Percentiles rank a stretch among this genome's conserved stretches.
phyloP scores from a whole-genome alignment of 176 grass and related monocot genomes.

The Oryza brachyantha region DNA sequence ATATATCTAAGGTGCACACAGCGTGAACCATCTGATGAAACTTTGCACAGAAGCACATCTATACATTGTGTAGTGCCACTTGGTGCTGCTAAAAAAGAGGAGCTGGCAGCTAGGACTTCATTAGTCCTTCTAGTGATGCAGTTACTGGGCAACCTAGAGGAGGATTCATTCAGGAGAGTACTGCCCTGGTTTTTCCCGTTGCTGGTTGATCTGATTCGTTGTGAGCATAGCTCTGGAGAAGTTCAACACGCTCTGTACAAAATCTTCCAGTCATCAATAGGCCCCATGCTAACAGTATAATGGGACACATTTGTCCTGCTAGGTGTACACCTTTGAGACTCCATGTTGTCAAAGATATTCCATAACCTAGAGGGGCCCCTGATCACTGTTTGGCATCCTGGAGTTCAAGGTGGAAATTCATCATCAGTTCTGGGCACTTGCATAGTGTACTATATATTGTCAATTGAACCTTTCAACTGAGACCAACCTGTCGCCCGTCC shows the following conservation, averaged over 20 bases:
- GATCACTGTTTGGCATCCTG: neutral
- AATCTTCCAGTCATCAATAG: slow-evolving; percentile 76
- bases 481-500: neutral
- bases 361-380: neutral
- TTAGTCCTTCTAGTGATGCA: slow-evolving; percentile 70
- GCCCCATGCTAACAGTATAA: slow-evolving; percentile 45
- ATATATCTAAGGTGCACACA: slow-evolving; percentile 76
- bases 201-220: slow-evolving; percentile 80
- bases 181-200: slow-evolving; percentile 71
- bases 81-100: slow-evolving; percentile 74
- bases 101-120: slow-evolving; percentile 67
- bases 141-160: slow-evolving; percentile 61
- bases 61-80: slow-evolving; percentile 67
- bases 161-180: slow-evolving; percentile 61
- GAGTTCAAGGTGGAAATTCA: slow-evolving; percentile 27
- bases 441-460: neutral
- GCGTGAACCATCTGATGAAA: slow-evolving; percentile 29
- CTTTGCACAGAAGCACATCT: slow-evolving; percentile 8
- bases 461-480: slow-evolving; percentile 1
- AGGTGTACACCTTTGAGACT: slow-evolving; percentile 6
- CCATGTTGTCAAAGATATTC: slow-evolving; percentile 1
- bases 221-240: slow-evolving; percentile 86
- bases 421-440: neutral
- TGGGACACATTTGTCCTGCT: neutral
- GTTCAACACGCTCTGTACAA: slow-evolving; percentile 60